Evolutionary conservation across 106 monocot species (phyloP), one percentile per base, ranked within the genome.

Genomic region (Acorus calamus): DNA sequence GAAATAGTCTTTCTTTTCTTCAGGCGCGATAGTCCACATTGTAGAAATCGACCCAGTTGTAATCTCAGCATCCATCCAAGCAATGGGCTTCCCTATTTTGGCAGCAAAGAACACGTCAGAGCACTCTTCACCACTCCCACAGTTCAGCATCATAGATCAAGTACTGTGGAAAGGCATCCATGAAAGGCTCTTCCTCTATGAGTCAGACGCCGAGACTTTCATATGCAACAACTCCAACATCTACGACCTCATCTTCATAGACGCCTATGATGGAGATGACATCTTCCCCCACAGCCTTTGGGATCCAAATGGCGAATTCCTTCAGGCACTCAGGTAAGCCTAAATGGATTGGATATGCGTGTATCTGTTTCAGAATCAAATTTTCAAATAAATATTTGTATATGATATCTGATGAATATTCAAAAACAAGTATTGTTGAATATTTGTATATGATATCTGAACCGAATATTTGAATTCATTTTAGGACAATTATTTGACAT

Each of bases 261-360:
- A 98, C 69, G 96, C 96, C 28, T 98, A 98, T 64, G 91, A 98
- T 66, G 96, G 96, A 0, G 87, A 91, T n/a, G 96, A 98, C 60
- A 77, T 91, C 49, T 98, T 98, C 14, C 82, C 84, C 11, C 66
- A 11, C 59, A 91, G 92, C 64, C 76, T 98, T 4, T 98, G 96
- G 96, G 91, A 91, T 55, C 61, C 67, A 14, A 64, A 85, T 46
- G 73, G 83, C 7, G 14, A 62, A 2, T 98, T 98, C 70, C 74
- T 98, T 4, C 71, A 72, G 70, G 9, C 78, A 28, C 28, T 28
- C 28, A 28, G 28, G 28, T 28, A 28, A 28, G 28, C 28, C 28
- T 28, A 28, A 28, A 28, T 28, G 28, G 28, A 28, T 28, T 28
- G 28, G 28, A 28, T 28, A 28, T 28, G 28, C 28, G 1, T 28